Conservation (phyloP, 257 asterid species). For the Jaltomata sinuosa region DNA sequence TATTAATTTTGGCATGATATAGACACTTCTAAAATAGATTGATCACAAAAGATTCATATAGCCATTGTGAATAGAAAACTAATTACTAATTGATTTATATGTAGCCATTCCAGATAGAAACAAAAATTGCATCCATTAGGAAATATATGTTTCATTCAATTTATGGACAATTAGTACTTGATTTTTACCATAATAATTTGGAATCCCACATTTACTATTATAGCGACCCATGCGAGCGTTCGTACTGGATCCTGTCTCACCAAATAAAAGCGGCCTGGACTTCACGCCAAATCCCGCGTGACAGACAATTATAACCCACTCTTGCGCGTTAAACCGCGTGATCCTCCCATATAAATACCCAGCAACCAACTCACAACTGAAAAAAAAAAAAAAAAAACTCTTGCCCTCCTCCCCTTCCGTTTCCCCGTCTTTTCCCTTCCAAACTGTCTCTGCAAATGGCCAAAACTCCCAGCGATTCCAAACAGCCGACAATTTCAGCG, state of each 20-base stretch:
- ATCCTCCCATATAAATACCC: constrained; percentile 17
- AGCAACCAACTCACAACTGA: constrained; percentile 2
- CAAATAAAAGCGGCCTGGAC: background rate
- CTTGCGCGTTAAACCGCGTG: constrained; percentile 34
- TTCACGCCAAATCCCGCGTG: constrained; percentile 5
- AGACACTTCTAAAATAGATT: background rate
- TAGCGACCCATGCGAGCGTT: background rate
- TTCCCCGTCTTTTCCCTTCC: background rate
- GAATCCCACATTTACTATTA: background rate
- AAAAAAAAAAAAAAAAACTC: constrained; percentile 16
- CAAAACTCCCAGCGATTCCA: background rate
- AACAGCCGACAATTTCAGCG: background rate
- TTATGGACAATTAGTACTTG: background rate
- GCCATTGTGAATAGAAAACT: too few species aligned
- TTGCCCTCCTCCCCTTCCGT: background rate
- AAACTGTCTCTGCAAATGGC: background rate
- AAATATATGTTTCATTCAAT: background rate
- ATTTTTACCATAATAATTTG: background rate
- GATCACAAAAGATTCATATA: background rate
- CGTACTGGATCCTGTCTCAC: background rate
- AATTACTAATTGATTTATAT: background rate
- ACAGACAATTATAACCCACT: background rate
- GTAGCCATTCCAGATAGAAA: background rate
- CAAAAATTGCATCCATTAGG: background rate
- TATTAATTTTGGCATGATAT: background rate